Conservation (phyloP, 129 eudicot genomes). For the Gnaphalium uliginosum region DNA sequence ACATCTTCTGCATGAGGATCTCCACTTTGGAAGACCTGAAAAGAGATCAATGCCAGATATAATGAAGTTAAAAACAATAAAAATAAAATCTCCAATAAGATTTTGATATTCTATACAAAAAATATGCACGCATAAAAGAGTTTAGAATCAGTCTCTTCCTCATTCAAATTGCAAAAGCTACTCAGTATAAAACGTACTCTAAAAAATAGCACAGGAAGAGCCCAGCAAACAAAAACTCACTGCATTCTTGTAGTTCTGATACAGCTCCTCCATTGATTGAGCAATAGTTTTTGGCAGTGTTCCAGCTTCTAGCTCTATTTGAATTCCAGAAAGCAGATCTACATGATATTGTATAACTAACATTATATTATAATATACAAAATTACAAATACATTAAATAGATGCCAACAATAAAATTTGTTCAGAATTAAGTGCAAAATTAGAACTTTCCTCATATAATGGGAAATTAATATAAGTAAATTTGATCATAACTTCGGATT, state of each 20-base stretch:
- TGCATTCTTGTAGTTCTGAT: slow-evolving; percentile 79
- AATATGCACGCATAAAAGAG: not conserved
- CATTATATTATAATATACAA: slow-evolving; percentile 12
- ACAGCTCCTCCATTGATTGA: slow-evolving; percentile 81
- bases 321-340: slow-evolving; percentile 80
- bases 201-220: slow-evolving; percentile 24
- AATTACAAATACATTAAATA: slow-evolving; percentile 10
- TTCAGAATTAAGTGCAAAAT: not conserved
- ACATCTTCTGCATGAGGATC: slow-evolving; percentile 64
- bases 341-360: slow-evolving; percentile 30
- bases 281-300: slow-evolving; percentile 65
- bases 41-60: slow-evolving; percentile 8
- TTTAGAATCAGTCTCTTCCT: slow-evolving; percentile 8
- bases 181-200: slow-evolving; percentile 7
- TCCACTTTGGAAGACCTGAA: slow-evolving; percentile 79
- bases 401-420: slow-evolving; percentile 6
- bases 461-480: not conserved
- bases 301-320: slow-evolving; percentile 80
- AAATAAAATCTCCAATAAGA: not conserved
- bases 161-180: slow-evolving; percentile 22
- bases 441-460: not conserved
- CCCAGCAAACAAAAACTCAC: slow-evolving; percentile 45
- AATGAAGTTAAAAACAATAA: not conserved
- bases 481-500: slow-evolving; percentile 5
- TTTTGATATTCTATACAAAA: not conserved